These are phyloP conservation scores for Kernera saxatilis DNA, from an alignment of 345 rosid species.

Conservation along the genomic window DNA sequence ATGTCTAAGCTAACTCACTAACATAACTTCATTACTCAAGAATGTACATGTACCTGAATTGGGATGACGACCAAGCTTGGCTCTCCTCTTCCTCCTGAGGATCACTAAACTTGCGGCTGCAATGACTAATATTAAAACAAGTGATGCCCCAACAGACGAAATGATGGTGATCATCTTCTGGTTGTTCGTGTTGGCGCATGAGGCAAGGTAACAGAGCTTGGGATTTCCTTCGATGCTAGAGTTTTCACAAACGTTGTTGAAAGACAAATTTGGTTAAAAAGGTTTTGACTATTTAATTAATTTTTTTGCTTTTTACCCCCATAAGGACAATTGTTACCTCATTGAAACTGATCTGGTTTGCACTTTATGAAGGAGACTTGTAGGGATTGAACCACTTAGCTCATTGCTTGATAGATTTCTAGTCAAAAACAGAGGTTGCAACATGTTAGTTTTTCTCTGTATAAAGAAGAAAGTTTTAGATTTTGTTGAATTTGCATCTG, in stretches of 20 bases:
- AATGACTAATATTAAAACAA: too few species aligned
- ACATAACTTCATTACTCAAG: too few species aligned
- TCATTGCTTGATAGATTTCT: constrained; percentile 35
- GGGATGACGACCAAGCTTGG: too few species aligned
- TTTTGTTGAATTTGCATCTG: neutral
- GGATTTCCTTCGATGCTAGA: neutral
- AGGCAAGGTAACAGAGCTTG: neutral
- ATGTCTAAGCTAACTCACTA: too few species aligned
- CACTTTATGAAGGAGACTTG: constrained; percentile 23
- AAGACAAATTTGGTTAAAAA: neutral
- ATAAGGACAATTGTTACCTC: neutral
- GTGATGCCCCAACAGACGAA: too few species aligned
- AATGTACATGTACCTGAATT: too few species aligned
- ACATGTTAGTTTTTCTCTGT: neutral
- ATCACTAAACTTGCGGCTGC: too few species aligned
- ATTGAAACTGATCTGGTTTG: neutral
- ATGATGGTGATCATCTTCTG: too few species aligned
- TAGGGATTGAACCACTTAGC: constrained; percentile 36
- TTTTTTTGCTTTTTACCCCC: neutral
- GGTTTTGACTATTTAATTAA: too few species aligned
- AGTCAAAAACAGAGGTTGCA: neutral
- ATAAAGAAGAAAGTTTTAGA: neutral
- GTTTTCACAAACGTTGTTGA: neutral
- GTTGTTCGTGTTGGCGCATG: neutral
- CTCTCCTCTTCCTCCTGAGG: too few species aligned